Percentiles rank a stretch among this genome's conserved stretches.
These are phyloP conservation scores for Panaeolus cyanescens DNA, from an alignment of 768 basidiomycete genomes.

Conservation along the genomic window DNA sequence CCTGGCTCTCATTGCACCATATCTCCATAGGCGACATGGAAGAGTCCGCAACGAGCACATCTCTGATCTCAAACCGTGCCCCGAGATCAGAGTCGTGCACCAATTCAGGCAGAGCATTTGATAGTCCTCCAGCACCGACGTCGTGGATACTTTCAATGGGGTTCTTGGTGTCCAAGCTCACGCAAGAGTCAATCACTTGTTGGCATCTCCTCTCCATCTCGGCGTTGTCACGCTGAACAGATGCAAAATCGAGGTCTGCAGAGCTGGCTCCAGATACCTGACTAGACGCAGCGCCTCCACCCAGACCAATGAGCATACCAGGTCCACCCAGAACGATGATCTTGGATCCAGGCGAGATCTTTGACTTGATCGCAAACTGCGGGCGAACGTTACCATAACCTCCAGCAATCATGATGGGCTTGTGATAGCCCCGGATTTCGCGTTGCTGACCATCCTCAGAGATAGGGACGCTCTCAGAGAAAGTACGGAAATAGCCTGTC, in stretches of 20 bases:
- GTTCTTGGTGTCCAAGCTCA: constrained; percentile 54
- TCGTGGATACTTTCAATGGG: constrained; percentile 98
- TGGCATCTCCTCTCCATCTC: constrained; percentile 98
- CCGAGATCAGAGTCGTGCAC: constrained; percentile 96
- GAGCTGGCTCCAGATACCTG: constrained; percentile 89
- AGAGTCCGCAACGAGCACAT: constrained; percentile 87
- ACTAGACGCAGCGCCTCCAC: constrained; percentile 95
- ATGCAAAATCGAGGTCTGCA: constrained; percentile 95
- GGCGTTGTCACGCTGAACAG: constrained; percentile 96
- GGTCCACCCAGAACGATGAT: constrained; percentile 95
- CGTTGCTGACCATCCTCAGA: constrained; percentile 44
- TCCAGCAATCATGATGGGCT: constrained; percentile 99
- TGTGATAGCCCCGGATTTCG: constrained; percentile 95
- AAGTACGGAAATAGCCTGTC: constrained; percentile 94
- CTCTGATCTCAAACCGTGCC: constrained; percentile 89
- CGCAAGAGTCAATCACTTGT: constrained; percentile 94
- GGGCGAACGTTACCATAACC: constrained; percentile 94
- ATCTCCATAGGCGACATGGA: constrained; percentile 99
- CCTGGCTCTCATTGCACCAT: constrained; percentile 99
- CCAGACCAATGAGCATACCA: constrained; percentile 93
- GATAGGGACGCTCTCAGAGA: constrained; percentile 73
- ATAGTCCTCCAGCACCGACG: constrained; percentile 95
- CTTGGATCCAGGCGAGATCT: constrained; percentile 80
- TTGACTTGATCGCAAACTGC: constrained; percentile 75
- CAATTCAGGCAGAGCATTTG: constrained; percentile 94